A percentile compares a stretch with the other conserved stretches of the same genome.
Conservation (phyloP, 495 filamentous ascomycete genomes). For the Xylaria sp. region DNA sequence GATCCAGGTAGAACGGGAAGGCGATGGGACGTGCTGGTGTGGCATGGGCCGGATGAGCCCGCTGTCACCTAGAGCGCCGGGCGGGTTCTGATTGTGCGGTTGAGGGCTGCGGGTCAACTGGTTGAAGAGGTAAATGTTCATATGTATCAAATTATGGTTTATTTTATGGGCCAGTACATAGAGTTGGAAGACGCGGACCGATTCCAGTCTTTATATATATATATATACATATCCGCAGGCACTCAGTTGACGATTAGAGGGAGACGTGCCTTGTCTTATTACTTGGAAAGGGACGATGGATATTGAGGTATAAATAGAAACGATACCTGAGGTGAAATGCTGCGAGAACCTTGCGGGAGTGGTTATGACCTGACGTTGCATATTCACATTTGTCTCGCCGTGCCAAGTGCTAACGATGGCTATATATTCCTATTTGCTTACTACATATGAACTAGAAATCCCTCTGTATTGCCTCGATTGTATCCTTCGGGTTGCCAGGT, state of each 20-base stretch:
- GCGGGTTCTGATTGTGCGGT: conserved; percentile 26
- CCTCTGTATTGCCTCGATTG: not conserved
- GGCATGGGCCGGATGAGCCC: conserved; percentile 46
- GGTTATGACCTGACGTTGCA: too few species aligned
- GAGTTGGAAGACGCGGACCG: not conserved
- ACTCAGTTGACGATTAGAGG: not conserved
- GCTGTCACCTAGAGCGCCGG: conserved; percentile 27
- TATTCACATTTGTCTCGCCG: not conserved
- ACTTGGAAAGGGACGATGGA: not conserved
- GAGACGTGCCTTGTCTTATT: not conserved
- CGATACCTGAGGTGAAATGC: not conserved
- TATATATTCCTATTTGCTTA: not conserved
- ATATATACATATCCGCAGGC: not conserved
- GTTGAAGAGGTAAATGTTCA: not conserved
- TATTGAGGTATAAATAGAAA: not conserved
- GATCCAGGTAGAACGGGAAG: conserved; percentile 77
- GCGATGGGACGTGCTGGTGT: conserved; percentile 83
- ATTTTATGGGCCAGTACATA: conserved; percentile 8
- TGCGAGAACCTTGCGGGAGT: not conserved
- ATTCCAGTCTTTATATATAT: not conserved
- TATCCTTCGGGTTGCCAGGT: not conserved
- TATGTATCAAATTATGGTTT: not conserved
- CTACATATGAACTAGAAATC: not conserved
- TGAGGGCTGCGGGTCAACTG: not conserved
- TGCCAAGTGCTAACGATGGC: not conserved